Conservation (phyloP, 2,329 filamentous ascomycete species). For the Microcera coccophila region DNA sequence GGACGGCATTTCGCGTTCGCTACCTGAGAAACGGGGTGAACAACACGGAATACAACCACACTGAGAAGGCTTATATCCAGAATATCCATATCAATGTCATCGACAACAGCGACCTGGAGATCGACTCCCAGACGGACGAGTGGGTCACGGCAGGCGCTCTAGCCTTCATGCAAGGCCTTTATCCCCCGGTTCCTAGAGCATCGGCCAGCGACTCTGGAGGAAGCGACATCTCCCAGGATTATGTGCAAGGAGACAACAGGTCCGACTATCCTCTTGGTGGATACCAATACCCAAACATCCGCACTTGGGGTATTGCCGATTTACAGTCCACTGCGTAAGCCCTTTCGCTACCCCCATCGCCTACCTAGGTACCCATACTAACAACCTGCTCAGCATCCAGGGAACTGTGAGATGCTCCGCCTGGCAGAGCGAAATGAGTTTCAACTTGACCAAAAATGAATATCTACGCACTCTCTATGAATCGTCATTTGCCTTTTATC, state of each 20-base stretch:
- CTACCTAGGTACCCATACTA: conserved; percentile 5
- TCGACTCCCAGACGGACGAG: conserved; percentile 40
- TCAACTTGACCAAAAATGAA: conserved; percentile 24
- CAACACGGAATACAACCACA: conserved; percentile 23
- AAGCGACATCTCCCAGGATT: conserved; percentile 41
- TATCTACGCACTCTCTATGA: conserved; percentile 24
- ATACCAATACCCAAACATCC: conserved; percentile 74
- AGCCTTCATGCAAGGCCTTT: conserved; percentile 80
- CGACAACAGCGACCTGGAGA: conserved; percentile 45
- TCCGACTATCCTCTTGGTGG: conserved; percentile 67
- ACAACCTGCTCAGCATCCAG: conserved; percentile 31
- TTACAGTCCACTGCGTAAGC: conserved; percentile 44
- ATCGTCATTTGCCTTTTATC: conserved; percentile 40
- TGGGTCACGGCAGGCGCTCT: conserved; percentile 63
- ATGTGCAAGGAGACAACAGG: conserved; percentile 37
- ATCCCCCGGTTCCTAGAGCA: conserved; percentile 59
- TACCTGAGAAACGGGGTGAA: conserved; percentile 38
- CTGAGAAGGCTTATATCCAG: conserved; percentile 36
- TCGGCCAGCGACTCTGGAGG: conserved; percentile 30
- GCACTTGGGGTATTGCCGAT: conserved; percentile 46
- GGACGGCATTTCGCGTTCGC: conserved; percentile 45
- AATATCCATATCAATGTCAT: conserved; percentile 43
- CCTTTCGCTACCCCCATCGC: conserved; percentile 1
- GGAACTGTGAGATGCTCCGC: conserved; percentile 37
- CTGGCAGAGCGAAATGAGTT: conserved; percentile 33